phyloP scores from a whole-genome alignment of 2,329 filamentous ascomycete species.

The Scortechinia acanthostroma region DNA sequence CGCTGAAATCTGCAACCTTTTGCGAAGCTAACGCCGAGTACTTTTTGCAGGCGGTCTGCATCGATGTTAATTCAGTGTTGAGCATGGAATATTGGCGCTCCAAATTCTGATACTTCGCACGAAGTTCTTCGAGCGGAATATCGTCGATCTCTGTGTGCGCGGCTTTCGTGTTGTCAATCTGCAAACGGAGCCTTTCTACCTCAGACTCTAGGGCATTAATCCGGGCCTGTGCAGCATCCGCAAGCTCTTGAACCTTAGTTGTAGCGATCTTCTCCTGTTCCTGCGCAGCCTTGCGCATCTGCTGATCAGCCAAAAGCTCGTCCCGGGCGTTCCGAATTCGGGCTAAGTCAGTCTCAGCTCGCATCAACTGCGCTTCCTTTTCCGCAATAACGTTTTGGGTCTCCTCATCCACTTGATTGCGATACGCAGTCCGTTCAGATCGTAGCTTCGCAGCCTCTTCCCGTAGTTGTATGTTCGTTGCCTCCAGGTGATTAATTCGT shows the following conservation, averaged over 20 bases:
- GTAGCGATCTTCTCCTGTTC: conserved; percentile 42
- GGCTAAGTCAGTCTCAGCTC: conserved; percentile 53
- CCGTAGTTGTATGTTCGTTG: conserved; percentile 54
- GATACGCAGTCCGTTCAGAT: conserved; percentile 54
- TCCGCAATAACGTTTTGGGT: conserved; percentile 43
- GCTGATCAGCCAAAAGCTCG: conserved; percentile 51
- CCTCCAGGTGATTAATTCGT: conserved; percentile 62
- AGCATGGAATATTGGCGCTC: conserved; percentile 54
- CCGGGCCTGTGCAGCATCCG: conserved; percentile 47
- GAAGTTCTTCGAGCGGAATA: conserved; percentile 44
- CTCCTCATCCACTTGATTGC: conserved; percentile 53
- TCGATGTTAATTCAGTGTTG: conserved; percentile 53
- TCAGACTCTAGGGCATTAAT: conserved; percentile 58
- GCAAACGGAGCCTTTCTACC: conserved; percentile 45
- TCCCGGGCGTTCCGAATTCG: conserved; percentile 56
- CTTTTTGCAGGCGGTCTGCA: conserved; percentile 62
- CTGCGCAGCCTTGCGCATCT: conserved; percentile 47
- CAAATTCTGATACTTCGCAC: conserved; percentile 43
- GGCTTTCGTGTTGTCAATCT: conserved; percentile 31
- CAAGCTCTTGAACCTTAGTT: conserved; percentile 48
- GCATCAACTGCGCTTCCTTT: conserved; percentile 48
- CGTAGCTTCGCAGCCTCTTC: conserved; percentile 58
- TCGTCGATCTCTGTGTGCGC: conserved; percentile 22
- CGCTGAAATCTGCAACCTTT: conserved; percentile 47
- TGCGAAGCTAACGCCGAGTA: conserved; percentile 51